Conservation (phyloP, 2,329 filamentous ascomycete genomes). For the Aureobasidium sp. region DNA sequence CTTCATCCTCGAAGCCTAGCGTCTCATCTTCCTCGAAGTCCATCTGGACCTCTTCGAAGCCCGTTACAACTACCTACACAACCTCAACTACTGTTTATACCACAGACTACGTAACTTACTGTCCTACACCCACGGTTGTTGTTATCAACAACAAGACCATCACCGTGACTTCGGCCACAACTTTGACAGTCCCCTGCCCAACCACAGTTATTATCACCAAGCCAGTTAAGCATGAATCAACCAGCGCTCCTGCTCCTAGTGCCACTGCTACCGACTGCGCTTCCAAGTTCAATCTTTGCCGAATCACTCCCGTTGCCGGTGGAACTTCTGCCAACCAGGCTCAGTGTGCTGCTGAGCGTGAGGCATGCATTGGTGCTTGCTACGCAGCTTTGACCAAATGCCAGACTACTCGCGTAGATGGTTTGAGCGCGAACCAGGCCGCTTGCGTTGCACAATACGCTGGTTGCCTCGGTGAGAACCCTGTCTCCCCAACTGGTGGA, state of each 20-base stretch:
- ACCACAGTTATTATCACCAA: constrained; percentile 13
- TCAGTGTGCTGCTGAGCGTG: neutral
- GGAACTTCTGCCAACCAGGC: constrained; percentile 5
- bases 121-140: constrained; percentile 11
- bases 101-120: constrained; percentile 15
- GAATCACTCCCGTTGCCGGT: neutral
- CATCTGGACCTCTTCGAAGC: too few species aligned
- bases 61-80: constrained; percentile 2
- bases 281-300: neutral
- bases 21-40: neutral
- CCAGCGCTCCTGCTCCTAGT: constrained; percentile 5
- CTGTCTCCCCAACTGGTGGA: neutral
- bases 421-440: neutral
- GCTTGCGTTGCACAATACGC: constrained; percentile 1
- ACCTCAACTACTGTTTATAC: neutral
- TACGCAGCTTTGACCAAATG: constrained; percentile 1
- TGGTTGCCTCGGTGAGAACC: constrained; percentile 12
- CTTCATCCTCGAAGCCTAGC: neutral
- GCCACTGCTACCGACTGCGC: neutral
- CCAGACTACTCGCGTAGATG: neutral
- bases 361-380: neutral
- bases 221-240: too few species aligned
- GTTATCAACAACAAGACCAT: constrained; percentile 13
- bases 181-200: constrained; percentile 13
- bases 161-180: constrained; percentile 16